Evolutionary conservation across 208 protist genomes (phyloP), one percentile per base, ranked within the genome.

Genomic region (Acanthamoeba quina): DNA sequence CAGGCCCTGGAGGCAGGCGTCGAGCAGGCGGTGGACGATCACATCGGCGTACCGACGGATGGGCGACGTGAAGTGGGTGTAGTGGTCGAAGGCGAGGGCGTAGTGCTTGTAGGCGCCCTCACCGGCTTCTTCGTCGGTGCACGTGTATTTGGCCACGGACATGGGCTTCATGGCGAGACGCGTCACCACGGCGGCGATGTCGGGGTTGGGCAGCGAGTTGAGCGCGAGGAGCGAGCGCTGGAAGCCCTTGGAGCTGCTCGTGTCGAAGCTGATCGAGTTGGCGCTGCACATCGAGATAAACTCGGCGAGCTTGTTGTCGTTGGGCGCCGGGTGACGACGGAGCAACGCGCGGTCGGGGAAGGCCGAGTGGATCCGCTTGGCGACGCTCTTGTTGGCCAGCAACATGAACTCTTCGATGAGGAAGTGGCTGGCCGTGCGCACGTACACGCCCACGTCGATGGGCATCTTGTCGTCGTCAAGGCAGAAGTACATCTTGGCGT

Each of bases 1-100:
- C 44, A 41, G 44, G 68, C 31, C 68, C 47, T 94, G 47, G 11
- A 94, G 68, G 58, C 49, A 62, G 37, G 96, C 70, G 19, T 95
- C 91, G 9, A 99, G 94, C n/a, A 99, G 91, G n/a, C 98, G 93
- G 95, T 99, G 98, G 15, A 99, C 98, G 31, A 99, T 80, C 19
- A 99, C 90, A 97, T 99, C 98, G 7, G 98, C 94, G 93, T 98
- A 98, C 56, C 98, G 92, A 24, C 98, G 95, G 82, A 99, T 99
- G 31, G 98, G 98, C 26, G 98, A 99, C 6, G 98, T 99, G 86
- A 99, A 99, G 94, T 99, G 98, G 29, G 98, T 99, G 96, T 99
- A 99, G 54, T 98, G 94, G 9, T 95, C 92, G 1, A 97, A 70
- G 24, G 97, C 96, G 10, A 99, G 94, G 31, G 98, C 98, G 95